phyloP scores from a whole-genome alignment of 2,329 filamentous ascomycete genomes.

The Diaporthe caulivora region DNA sequence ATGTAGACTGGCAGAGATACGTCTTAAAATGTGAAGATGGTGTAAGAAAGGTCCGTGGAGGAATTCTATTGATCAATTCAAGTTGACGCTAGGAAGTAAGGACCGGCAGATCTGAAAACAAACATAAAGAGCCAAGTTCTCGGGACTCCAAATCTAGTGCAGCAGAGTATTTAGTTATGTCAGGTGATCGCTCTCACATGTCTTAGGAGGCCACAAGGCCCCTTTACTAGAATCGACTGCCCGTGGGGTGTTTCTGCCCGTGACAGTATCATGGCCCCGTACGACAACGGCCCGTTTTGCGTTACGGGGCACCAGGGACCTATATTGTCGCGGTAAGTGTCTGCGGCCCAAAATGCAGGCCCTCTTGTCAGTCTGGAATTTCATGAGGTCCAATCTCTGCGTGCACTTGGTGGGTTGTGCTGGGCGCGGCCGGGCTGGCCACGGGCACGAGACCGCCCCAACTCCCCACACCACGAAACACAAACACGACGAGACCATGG shows the following conservation, averaged over 20 bases:
- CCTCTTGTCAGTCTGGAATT: not conserved
- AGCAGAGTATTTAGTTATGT: slow-evolving; percentile 4
- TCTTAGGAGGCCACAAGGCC: not conserved
- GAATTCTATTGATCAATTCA: no score
- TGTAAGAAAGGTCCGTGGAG: not conserved
- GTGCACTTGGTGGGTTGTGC: not conserved
- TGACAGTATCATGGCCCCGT: slow-evolving; percentile 20
- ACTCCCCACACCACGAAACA: not conserved
- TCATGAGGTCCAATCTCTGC: slow-evolving; percentile 2
- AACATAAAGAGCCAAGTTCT: not conserved
- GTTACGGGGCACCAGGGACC: not conserved
- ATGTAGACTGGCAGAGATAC: not conserved
- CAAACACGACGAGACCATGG: slow-evolving; percentile 16
- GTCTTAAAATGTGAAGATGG: not conserved
- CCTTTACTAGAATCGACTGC: not conserved
- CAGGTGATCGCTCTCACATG: not conserved
- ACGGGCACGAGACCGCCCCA: not conserved
- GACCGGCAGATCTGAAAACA: not conserved
- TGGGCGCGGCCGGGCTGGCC: slow-evolving; percentile 7
- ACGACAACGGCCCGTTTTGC: slow-evolving; percentile 8
- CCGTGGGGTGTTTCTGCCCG: not conserved
- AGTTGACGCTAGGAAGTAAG: not conserved
- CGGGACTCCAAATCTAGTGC: not conserved
- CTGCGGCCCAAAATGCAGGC: slow-evolving; percentile 1
- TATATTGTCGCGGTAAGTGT: not conserved